These are phyloP conservation scores for Flammula alnicola DNA, from an alignment of 1,284 basidiomycete genomes.

Conservation along the genomic window DNA sequence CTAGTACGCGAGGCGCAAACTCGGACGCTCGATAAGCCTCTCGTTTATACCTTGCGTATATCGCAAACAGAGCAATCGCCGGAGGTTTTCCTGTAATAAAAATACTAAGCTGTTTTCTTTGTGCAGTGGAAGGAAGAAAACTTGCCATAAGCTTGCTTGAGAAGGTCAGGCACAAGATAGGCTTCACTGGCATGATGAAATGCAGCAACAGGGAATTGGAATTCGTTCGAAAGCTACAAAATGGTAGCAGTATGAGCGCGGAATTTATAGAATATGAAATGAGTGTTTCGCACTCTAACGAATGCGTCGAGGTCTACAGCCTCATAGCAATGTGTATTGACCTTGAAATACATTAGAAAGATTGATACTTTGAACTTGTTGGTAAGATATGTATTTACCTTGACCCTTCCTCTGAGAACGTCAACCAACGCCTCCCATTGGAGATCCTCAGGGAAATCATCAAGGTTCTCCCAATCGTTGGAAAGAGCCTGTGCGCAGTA, in stretches of 20 bases:
- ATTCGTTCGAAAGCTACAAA: constrained; percentile 71
- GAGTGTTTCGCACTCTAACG: constrained; percentile 54
- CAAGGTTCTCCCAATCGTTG: constrained; percentile 62
- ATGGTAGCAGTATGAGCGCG: neutral
- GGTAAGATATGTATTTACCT: constrained; percentile 45
- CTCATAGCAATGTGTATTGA: constrained; percentile 76
- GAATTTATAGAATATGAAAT: neutral
- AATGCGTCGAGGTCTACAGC: constrained; percentile 79
- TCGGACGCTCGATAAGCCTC: constrained; percentile 82
- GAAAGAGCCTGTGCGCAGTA: constrained; percentile 62
- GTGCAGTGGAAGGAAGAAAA: constrained; percentile 9
- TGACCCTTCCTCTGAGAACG: constrained; percentile 77
- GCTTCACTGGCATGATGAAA: constrained; percentile 91
- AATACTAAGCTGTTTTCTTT: neutral
- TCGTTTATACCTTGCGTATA: constrained; percentile 72
- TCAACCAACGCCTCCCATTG: constrained; percentile 86
- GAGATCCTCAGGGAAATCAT: constrained; percentile 74
- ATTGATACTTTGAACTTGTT: neutral
- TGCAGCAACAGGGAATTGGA: constrained; percentile 80
- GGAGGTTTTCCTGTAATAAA: constrained; percentile 55
- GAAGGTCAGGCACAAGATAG: constrained; percentile 79
- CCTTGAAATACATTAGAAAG: constrained; percentile 33
- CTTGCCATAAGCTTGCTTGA: constrained; percentile 74
- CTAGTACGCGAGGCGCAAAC: constrained; percentile 76
- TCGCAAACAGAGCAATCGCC: constrained; percentile 80